Percentiles rank a stretch among this genome's conserved stretches.
These are phyloP conservation scores for Xylaria sp. DNA, from an alignment of 2,329 filamentous ascomycete species.

Conservation along the genomic window DNA sequence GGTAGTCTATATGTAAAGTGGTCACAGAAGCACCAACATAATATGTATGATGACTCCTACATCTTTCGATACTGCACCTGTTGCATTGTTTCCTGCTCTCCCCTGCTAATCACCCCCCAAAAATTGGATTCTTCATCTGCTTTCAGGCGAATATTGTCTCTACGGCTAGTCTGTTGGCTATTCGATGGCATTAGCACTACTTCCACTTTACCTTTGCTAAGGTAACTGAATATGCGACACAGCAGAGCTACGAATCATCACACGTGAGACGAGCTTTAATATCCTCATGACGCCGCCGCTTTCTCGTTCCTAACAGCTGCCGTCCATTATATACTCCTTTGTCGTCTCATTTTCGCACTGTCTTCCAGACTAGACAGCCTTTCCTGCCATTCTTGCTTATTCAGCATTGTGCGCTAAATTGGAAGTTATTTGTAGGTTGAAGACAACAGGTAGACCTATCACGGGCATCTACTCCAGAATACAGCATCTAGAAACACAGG, in stretches of 20 bases:
- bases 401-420: background rate
- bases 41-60: conserved; percentile 48
- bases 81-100: background rate
- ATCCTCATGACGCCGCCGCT: background rate
- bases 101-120: background rate
- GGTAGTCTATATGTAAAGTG: too few species aligned
- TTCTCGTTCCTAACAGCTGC: background rate
- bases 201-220: background rate
- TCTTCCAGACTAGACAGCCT: background rate
- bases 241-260: conserved; percentile 5
- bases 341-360: background rate
- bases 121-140: conserved; percentile 26
- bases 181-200: background rate
- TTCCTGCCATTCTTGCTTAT: background rate
- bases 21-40: background rate
- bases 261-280: conserved; percentile 10
- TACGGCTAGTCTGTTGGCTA: background rate
- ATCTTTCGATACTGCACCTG: conserved; percentile 26
- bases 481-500: background rate
- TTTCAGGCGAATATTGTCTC: conserved; percentile 35
- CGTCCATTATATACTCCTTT: background rate
- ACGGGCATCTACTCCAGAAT: background rate
- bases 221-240: background rate
- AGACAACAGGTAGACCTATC: background rate
- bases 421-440: background rate